Evolutionary conservation across 768 basidiomycete genomes (phyloP).

Genomic region (Flagelloscypha sp.): DNA sequence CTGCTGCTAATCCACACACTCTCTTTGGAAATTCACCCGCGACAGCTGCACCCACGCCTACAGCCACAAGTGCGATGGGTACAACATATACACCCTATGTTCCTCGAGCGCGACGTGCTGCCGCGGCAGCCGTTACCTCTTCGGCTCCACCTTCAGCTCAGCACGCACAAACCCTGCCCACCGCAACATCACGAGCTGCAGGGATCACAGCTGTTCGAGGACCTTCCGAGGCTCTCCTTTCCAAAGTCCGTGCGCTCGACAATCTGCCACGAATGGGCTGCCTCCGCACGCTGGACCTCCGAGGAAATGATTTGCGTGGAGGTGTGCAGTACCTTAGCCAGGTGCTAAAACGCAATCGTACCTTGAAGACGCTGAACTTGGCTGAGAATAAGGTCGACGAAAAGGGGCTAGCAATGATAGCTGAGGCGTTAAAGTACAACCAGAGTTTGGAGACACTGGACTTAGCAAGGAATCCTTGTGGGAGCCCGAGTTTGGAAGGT

Average conservation of each 20-base stretch:
- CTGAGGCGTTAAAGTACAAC: slow-evolving; percentile 97
- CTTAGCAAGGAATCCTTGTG: slow-evolving; percentile 88
- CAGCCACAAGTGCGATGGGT: slow-evolving; percentile 42
- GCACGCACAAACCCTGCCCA: slow-evolving; percentile 51
- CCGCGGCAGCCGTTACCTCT: slow-evolving; percentile 16
- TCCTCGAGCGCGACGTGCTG: slow-evolving; percentile 49
- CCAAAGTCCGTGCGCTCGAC: slow-evolving; percentile 87
- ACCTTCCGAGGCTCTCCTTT: slow-evolving; percentile 71
- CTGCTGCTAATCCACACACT: too few species aligned
- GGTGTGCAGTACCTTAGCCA: slow-evolving; percentile 90
- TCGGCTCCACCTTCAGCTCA: slow-evolving; percentile 30
- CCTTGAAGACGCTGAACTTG: slow-evolving; percentile 87
- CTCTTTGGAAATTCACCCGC: too few species aligned
- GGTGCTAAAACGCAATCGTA: slow-evolving; percentile 92
- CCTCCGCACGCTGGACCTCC: slow-evolving; percentile 82
- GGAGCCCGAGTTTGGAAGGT: slow-evolving; percentile 84
- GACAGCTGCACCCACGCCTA: slow-evolving; percentile 25
- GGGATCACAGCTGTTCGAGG: slow-evolving; percentile 36
- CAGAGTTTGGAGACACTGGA: slow-evolving; percentile 89
- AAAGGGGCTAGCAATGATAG: slow-evolving; percentile 66
- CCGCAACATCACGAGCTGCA: slow-evolving; percentile 49
- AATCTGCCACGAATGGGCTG: slow-evolving; percentile 78
- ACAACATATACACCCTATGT: slow-evolving; percentile 84
- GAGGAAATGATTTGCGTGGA: slow-evolving; percentile 80
- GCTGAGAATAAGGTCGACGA: slow-evolving; percentile 93